Evolutionary conservation across 495 filamentous ascomycete species (phyloP).

Genomic region (Xylaria bambusicola): DNA sequence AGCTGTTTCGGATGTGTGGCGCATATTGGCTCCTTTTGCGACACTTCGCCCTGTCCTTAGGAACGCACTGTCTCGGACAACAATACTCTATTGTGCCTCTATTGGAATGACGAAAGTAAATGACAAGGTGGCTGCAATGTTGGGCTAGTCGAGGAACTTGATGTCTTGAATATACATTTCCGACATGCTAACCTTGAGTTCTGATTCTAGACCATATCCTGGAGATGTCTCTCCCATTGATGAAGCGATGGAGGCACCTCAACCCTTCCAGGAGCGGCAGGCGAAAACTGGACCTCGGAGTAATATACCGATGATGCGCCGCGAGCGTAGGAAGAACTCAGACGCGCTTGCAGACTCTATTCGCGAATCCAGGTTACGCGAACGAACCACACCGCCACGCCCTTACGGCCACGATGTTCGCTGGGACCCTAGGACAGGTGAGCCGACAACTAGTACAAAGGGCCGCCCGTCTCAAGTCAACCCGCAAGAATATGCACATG

Average conservation of each 20-base stretch:
- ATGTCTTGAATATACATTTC: neutral
- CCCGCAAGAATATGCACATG: slow-evolving; percentile 45
- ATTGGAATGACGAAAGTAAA: neutral
- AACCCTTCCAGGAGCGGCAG: slow-evolving; percentile 23
- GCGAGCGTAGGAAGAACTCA: slow-evolving; percentile 47
- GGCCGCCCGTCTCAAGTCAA: slow-evolving; percentile 51
- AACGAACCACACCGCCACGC: slow-evolving; percentile 31
- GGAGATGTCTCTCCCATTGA: slow-evolving; percentile 57
- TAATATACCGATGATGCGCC: slow-evolving; percentile 54
- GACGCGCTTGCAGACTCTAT: slow-evolving; percentile 35
- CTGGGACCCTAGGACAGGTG: slow-evolving; percentile 55
- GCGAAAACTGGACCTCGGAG: slow-evolving; percentile 28
- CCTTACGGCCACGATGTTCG: slow-evolving; percentile 36
- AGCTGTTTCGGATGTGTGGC: neutral
- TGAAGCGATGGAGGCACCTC: slow-evolving; percentile 43
- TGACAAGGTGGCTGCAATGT: neutral
- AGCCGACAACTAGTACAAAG: slow-evolving; percentile 45
- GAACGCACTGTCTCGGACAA: neutral
- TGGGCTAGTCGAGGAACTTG: neutral
- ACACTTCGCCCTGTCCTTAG: neutral
- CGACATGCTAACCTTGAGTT: slow-evolving; percentile 25
- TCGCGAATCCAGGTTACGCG: slow-evolving; percentile 36
- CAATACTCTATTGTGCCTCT: neutral
- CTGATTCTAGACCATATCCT: slow-evolving; percentile 30
- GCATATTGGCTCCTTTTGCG: neutral